A percentile compares a stretch with the other conserved stretches of the same genome.
These are phyloP conservation scores for Leccinellum rugosiceps DNA, from an alignment of 768 basidiomycete genomes.

Conservation along the genomic window DNA sequence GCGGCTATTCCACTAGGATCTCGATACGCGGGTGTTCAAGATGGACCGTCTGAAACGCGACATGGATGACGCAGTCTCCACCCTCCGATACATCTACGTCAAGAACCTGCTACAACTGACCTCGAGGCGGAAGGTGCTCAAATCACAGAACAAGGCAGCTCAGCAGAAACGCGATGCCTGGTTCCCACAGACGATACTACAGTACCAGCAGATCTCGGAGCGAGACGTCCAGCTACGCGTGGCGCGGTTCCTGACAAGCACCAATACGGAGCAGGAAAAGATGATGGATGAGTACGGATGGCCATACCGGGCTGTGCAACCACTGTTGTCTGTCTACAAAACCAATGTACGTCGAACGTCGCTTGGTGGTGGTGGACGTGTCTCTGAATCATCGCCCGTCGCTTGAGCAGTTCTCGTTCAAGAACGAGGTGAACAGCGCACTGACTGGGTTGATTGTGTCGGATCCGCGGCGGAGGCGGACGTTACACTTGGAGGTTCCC, in stretches of 20 bases:
- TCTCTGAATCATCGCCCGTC: neutral
- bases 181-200: constrained; percentile 31
- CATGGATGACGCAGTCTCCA: constrained; percentile 28
- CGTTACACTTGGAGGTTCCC: neutral
- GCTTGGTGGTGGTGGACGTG: neutral
- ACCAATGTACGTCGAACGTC: constrained; percentile 36
- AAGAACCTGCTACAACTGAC: constrained; percentile 20
- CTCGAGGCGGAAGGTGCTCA: constrained; percentile 8
- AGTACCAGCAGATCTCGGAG: constrained; percentile 30
- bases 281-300: constrained; percentile 50
- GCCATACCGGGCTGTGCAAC: constrained; percentile 47
- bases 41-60: constrained; percentile 23
- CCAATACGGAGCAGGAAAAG: constrained; percentile 37
- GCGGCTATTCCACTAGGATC: constrained; percentile 8
- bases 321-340: constrained; percentile 40
- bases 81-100: constrained; percentile 31
- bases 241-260: constrained; percentile 42
- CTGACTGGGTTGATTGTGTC: constrained; percentile 16
- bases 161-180: constrained; percentile 30
- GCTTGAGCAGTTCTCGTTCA: constrained; percentile 20
- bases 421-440: constrained; percentile 16
- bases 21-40: constrained; percentile 15
- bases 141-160: constrained; percentile 16
- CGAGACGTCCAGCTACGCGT: constrained; percentile 48
- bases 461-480: constrained; percentile 19